Base-by-base conservation (phyloP, 306 rosid genomes). In the Vigna reflexopilosa region DNA sequence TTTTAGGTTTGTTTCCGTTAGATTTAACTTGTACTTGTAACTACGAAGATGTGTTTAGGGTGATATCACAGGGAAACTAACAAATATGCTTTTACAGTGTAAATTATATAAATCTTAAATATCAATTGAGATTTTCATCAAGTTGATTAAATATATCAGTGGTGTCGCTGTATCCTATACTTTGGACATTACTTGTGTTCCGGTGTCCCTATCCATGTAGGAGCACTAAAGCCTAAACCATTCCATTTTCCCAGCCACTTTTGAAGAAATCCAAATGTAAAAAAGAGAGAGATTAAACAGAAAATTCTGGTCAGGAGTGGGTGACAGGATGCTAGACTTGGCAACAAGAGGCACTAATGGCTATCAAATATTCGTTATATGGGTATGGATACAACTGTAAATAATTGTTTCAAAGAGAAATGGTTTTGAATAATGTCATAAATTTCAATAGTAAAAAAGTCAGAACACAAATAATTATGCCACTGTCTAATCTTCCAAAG, bases 381-480 rank as follows among this genome's bases (percentile, higher is more conserved):
- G 40, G 13, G 70, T 76, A 51, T 28, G 24, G 16, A 67, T 9
- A 36, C 54, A 65, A 55, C 17, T 66, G 40, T 30, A 78, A 32
- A 34, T 45, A n/a, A 45, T 61, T 45, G 32, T 49, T 63, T 76
- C 40, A 64, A 22, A 51, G 42, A 64, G 17, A 76, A 65, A 65
- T 10, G 61, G 65, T 63, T 30, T 50, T 19, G 52, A 2, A 48
- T 40, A 26, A 72, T 19, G 66, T 17, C 26, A 44, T 58, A 44
- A 64, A 22, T 57, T 75, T 78, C 59, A 40, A 70, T 13, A 81
- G 67, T 44, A 22, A 67, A 56, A 38, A 66, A 34, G 56, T 48
- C 38, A 50, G 12, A 42, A n/a, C 34, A 13, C n/a, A 62, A 73
- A 73, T n/a, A 36, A 62, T 62, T 47, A 52, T 36, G 67, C 22